Percentiles rank a stretch among this genome's conserved stretches.
Evolutionary conservation across 1,139 yeast species (phyloP).

Genomic region (Sugiyamaella novakii): DNA sequence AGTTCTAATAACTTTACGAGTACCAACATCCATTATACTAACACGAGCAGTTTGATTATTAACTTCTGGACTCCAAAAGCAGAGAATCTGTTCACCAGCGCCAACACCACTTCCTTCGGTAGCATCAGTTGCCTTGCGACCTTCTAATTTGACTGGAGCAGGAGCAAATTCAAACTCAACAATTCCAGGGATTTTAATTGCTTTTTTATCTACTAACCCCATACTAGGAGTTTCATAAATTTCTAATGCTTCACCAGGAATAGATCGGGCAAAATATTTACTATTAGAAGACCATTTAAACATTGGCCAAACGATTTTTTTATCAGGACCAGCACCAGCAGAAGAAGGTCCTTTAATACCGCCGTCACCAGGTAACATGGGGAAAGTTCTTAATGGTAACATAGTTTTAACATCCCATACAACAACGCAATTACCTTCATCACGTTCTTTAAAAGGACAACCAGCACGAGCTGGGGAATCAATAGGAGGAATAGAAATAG

Average conservation of each 20-base stretch:
- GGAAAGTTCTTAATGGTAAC: constrained; percentile 85
- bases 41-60: constrained; percentile 94
- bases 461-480: constrained; percentile 64
- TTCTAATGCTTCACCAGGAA: constrained; percentile 84
- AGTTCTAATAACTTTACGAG: constrained; percentile 81
- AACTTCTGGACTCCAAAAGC: constrained; percentile 97
- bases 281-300: constrained; percentile 96
- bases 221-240: constrained; percentile 75
- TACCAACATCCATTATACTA: constrained; percentile 84
- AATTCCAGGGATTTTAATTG: constrained; percentile 80
- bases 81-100: constrained; percentile 67
- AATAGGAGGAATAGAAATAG: constrained; percentile 69
- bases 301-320: constrained; percentile 91
- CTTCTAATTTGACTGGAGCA: constrained; percentile 69
- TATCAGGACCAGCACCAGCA: constrained; percentile 29
- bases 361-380: constrained; percentile 61
- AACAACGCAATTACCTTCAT: constrained; percentile 90
- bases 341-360: constrained; percentile 18
- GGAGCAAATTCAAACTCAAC: constrained; percentile 97
- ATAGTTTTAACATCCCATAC: constrained; percentile 91
- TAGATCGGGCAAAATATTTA: constrained; percentile 92
- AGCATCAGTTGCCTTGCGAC: constrained; percentile 35
- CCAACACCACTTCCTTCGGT: constrained; percentile 38
- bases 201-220: constrained; percentile 80
- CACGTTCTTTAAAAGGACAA: constrained; percentile 84